These are phyloP conservation scores for Parasitella parasitica DNA, from an alignment of 371 early-diverging fungal genomes.

Conservation along the genomic window DNA sequence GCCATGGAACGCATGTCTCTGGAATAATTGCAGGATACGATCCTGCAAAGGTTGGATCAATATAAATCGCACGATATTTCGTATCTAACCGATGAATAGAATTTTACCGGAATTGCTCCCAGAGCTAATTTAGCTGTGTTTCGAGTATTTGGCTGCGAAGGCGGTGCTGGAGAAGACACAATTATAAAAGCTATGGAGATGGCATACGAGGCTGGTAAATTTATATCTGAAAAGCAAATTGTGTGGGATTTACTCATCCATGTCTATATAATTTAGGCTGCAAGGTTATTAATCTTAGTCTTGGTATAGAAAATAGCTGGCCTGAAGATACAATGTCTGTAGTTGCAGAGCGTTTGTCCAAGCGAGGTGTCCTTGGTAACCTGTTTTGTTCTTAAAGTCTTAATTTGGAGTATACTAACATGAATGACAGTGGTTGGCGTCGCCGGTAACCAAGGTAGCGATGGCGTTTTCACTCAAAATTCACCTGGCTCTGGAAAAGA, in stretches of 20 bases:
- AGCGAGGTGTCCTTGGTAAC: conserved; percentile 22
- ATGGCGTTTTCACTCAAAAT: conserved; percentile 46
- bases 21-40: conserved; percentile 71
- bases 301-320: conserved; percentile 56
- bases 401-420: conserved; percentile 3
- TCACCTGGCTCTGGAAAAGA: conserved; percentile 48
- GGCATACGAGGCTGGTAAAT: conserved; percentile 51
- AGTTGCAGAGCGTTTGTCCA: conserved; percentile 30
- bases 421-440: conserved; percentile 57
- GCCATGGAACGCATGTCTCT: conserved; percentile 68
- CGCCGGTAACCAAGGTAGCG: conserved; percentile 56
- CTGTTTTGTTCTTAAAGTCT: conserved; percentile 32
- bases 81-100: conserved; percentile 37
- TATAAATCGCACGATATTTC: neutral
- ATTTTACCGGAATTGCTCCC: conserved; percentile 65
- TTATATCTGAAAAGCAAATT: too few relatives aligned
- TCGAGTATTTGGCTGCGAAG: conserved; percentile 65
- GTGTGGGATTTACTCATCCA: too few relatives aligned
- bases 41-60: conserved; percentile 30
- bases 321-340: conserved; percentile 40
- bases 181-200: conserved; percentile 62
- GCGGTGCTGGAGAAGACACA: conserved; percentile 52
- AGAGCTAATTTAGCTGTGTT: conserved; percentile 54
- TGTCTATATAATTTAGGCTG: too few relatives aligned
- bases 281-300: conserved; percentile 64